Conservation (phyloP, 305 asterid genomes). For the Fraxinus nigra region DNA sequence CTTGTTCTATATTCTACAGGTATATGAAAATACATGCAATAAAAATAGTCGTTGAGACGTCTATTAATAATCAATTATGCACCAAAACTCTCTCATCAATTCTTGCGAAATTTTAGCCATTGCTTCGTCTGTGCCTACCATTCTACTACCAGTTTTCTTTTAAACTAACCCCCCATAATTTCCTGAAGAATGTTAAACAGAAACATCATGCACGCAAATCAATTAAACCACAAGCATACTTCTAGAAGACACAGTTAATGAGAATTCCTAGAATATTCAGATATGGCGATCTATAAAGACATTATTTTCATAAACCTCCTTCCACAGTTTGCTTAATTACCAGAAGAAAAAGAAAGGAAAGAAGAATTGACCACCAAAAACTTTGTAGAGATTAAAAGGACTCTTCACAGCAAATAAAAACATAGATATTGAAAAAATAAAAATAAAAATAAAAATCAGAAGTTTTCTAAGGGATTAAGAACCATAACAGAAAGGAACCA, state of each 20-base stretch:
- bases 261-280: not conserved
- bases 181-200: not conserved
- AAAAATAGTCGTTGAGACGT: slow-evolving; percentile 7
- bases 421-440: not conserved
- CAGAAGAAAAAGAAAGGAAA: not conserved
- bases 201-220: not conserved
- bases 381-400: not conserved
- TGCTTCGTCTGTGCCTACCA: slow-evolving; percentile 3
- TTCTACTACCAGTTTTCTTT: slow-evolving; percentile 14
- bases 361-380: not conserved
- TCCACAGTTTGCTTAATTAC: not conserved
- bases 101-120: not conserved
- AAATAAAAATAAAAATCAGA: not conserved
- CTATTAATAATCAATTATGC: slow-evolving; percentile 1
- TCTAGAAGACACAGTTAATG: not conserved
- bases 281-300: not conserved
- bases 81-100: not conserved
- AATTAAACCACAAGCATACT: not conserved
- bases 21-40: not conserved
- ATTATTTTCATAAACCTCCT: not conserved
- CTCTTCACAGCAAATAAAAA: not conserved
- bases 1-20: not conserved
- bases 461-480: not conserved
- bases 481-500: not conserved
- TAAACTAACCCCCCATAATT: not conserved